Evolutionary conservation across 2,329 filamentous ascomycete genomes (phyloP), one percentile per base, ranked within the genome.

Genomic region (Blastomyces emzantsi): DNA sequence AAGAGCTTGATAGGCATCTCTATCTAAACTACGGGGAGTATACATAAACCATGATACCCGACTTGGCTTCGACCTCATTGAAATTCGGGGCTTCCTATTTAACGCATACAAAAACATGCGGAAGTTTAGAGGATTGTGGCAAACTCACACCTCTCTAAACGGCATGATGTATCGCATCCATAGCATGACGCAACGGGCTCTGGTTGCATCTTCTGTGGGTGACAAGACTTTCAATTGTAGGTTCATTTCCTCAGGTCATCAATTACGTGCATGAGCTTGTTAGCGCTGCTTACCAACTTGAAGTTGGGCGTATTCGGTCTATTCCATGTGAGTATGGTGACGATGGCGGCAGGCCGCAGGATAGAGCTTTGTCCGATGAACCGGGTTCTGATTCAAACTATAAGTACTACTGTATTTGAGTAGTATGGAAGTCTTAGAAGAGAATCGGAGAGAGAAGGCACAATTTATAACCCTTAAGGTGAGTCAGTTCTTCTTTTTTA

Each of bases 221-320:
- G 33, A 58, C 33, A 19, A 33, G 39, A 33, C 41, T 30, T 30
- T 11, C 55, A 41, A 58, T n/a, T n/a, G 9, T 58, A 43, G 4
- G 8, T 1, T 9, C 45, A n/a, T 58, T 36, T 33, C 22, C 55
- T 15, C 33, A 39, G 9, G 15, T 43, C 39, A 25, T 33, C 4
- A 58, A 22, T 58, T 58, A 58, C 25, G 33, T 28, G 55, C 33
- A 33, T 58, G 17, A 58, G 55, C 25, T 41, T 58, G 33, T 33
- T 11, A 39, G 19, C 25, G 55, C 33, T 41, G 15, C 17, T 15
- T 15, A 43, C 28, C 33, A 41, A n/a, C 6, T 41, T 28, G 55
- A 39, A 1, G 28, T 41, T 41, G 33, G 55, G 17, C 19, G 4
- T n/a, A 58, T n/a, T 33, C 8, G 7, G 28, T 19, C 39, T 58